phyloP scores from a whole-genome alignment of 495 filamentous ascomycete genomes.

The Podospora bellae-mahoneyi region DNA sequence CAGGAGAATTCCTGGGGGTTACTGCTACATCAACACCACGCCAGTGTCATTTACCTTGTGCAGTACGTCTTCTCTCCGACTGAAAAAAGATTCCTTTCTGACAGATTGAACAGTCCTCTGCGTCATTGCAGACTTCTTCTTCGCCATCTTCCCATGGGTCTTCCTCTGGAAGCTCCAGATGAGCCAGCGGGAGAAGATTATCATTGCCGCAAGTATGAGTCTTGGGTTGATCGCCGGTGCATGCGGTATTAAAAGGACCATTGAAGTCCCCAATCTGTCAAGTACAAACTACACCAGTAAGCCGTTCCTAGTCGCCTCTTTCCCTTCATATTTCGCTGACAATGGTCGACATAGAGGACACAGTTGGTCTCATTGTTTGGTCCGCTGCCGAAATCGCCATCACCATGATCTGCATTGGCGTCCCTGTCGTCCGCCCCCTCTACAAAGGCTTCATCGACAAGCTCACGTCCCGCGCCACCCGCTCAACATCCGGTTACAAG shows the following conservation, averaged over 20 bases:
- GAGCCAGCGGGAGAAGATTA: slow-evolving; percentile 42
- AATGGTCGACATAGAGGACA: slow-evolving; percentile 23
- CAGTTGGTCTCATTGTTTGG: slow-evolving; percentile 25
- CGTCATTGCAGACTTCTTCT: slow-evolving; percentile 45
- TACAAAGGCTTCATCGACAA: slow-evolving; percentile 8
- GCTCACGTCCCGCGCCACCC: slow-evolving; percentile 11
- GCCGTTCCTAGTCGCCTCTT: neutral
- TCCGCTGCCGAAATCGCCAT: slow-evolving; percentile 25
- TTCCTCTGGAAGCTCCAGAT: slow-evolving; percentile 51
- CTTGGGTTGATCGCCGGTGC: neutral
- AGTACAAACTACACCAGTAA: neutral
- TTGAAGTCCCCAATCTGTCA: neutral
- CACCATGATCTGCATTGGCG: slow-evolving; percentile 26
- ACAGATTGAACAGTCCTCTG: slow-evolving; percentile 13
- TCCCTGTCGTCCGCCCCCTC: slow-evolving; percentile 15
- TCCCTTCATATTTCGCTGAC: neutral
- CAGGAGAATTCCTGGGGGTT: slow-evolving; percentile 19
- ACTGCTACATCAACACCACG: slow-evolving; percentile 23
- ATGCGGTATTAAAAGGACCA: neutral
- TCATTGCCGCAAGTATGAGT: slow-evolving; percentile 32
- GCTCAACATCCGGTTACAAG: slow-evolving; percentile 8
- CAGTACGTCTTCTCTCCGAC: slow-evolving; percentile 10
- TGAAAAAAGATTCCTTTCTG: neutral
- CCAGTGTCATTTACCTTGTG: slow-evolving; percentile 25
- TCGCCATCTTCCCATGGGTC: slow-evolving; percentile 44